Conservation (phyloP, 352 stramenopile species). For the Phytophthora pinifolia region DNA sequence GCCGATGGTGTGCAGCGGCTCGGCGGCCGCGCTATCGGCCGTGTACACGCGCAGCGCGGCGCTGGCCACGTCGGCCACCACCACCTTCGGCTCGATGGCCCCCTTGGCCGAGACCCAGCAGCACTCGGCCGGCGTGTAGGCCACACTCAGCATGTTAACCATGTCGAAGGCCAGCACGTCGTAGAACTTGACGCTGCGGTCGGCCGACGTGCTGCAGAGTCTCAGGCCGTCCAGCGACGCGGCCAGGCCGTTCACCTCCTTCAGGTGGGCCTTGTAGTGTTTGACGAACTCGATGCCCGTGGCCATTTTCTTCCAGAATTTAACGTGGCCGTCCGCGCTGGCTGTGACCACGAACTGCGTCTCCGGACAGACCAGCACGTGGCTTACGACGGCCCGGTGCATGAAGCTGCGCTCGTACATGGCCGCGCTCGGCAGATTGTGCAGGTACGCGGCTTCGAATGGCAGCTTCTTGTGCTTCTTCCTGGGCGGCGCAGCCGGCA, state of each 20-base stretch:
- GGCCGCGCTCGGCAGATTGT: constrained; percentile 82
- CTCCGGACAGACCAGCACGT: constrained; percentile 86
- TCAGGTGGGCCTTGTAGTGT: constrained; percentile 97
- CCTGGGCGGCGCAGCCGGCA: constrained; percentile 38
- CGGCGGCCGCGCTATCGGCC: constrained; percentile 52
- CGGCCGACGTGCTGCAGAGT: constrained; percentile 83
- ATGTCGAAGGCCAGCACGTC: constrained; percentile 99
- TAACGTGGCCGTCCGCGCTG: constrained; percentile 96
- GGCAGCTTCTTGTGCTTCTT: constrained; percentile 48
- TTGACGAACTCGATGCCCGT: constrained; percentile 99
- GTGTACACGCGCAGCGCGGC: constrained; percentile 87
- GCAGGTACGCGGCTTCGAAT: constrained; percentile 76
- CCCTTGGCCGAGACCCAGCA: constrained; percentile 74
- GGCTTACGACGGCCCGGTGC: constrained; percentile 95
- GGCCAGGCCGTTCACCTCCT: constrained; percentile 81
- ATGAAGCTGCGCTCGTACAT: constrained; percentile 98
- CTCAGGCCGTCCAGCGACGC: constrained; percentile 85
- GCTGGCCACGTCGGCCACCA: constrained; percentile 66
- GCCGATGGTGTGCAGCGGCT: constrained; percentile 69
- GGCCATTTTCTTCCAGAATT: constrained; percentile 99
- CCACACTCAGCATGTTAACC: constrained; percentile 94
- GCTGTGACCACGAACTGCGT: constrained; percentile 97
- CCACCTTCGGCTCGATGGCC: constrained; percentile 65
- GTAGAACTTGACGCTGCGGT: constrained; percentile 98
- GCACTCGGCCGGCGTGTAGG: constrained; percentile 66